Percentiles rank a stretch among this genome's conserved stretches.
Evolutionary conservation across 2,329 filamentous ascomycete species (phyloP).

Genomic region (Aspergillus fijiensis): DNA sequence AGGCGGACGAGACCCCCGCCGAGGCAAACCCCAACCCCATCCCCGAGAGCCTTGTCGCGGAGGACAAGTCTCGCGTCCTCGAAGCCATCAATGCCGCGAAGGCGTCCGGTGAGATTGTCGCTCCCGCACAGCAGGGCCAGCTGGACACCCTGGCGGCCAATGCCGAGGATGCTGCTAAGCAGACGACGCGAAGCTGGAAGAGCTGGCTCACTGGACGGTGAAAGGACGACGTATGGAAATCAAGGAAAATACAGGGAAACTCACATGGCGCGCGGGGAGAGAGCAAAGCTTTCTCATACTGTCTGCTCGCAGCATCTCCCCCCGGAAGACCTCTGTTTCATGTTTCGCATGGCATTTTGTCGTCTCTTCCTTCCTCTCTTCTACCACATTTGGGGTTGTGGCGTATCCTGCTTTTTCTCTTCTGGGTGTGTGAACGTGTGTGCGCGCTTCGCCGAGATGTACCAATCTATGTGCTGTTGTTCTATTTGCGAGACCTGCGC

Average conservation of each 20-base stretch:
- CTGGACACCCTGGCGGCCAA: slow-evolving; percentile 39
- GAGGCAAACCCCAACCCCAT: slow-evolving; percentile 5
- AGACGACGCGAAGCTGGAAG: slow-evolving; percentile 39
- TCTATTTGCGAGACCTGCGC: slow-evolving; percentile 1
- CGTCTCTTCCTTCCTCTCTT: slow-evolving; percentile 17
- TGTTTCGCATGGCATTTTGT: slow-evolving; percentile 16
- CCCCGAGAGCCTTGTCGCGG: slow-evolving; percentile 9
- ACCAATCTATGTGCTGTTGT: slow-evolving; percentile 1
- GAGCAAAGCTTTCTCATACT: background rate
- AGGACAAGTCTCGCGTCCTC: slow-evolving; percentile 29
- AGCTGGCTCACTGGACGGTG: slow-evolving; percentile 43
- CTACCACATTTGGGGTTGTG: slow-evolving; percentile 27
- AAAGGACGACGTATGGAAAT: background rate
- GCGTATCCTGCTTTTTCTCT: slow-evolving; percentile 26
- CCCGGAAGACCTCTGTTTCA: background rate
- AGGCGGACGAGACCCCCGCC: slow-evolving; percentile 31
- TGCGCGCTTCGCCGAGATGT: background rate
- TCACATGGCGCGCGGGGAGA: background rate
- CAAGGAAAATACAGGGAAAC: background rate
- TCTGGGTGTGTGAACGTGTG: slow-evolving; percentile 10
- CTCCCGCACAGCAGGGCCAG: slow-evolving; percentile 25
- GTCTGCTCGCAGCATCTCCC: background rate
- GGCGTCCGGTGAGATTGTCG: slow-evolving; percentile 24
- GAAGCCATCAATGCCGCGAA: slow-evolving; percentile 40
- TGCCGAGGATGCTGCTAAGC: slow-evolving; percentile 37